Conservation (phyloP, 768 basidiomycete genomes). For the Leccinum uliginosum region DNA sequence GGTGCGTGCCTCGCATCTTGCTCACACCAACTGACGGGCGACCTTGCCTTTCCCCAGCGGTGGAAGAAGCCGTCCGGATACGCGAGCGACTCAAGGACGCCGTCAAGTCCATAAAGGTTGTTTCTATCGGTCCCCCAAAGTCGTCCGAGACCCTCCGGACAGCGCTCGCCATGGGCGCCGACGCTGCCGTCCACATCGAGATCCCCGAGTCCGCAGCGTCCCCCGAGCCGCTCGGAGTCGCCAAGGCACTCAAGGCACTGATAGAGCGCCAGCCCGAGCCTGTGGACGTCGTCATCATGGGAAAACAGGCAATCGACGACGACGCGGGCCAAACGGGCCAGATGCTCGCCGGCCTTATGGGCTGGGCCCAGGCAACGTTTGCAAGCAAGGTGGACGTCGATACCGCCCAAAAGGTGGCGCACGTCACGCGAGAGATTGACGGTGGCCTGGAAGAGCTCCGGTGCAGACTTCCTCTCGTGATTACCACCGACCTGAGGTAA, state of each 20-base stretch:
- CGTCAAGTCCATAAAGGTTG: slow-evolving; percentile 83
- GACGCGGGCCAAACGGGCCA: slow-evolving; percentile 95
- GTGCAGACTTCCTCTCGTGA: slow-evolving; percentile 74
- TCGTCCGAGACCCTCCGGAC: slow-evolving; percentile 87
- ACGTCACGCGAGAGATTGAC: slow-evolving; percentile 88
- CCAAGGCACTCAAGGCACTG: slow-evolving; percentile 75
- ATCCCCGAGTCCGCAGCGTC: slow-evolving; percentile 64
- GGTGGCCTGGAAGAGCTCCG: slow-evolving; percentile 85
- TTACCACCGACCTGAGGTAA: slow-evolving; percentile 92
- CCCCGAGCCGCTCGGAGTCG: slow-evolving; percentile 89
- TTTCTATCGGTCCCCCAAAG: slow-evolving; percentile 94
- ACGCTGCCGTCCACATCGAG: slow-evolving; percentile 88
- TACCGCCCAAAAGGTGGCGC: slow-evolving; percentile 54
- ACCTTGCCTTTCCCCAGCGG: slow-evolving; percentile 45
- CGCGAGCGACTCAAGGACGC: slow-evolving; percentile 75
- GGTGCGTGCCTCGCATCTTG: slow-evolving; percentile 43
- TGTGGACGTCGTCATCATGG: slow-evolving; percentile 88
- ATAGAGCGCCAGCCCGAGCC: slow-evolving; percentile 58
- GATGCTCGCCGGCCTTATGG: slow-evolving; percentile 91
- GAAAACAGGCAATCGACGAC: slow-evolving; percentile 98
- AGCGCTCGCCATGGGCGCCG: slow-evolving; percentile 97
- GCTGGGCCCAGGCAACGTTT: slow-evolving; percentile 93
- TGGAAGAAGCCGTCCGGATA: slow-evolving; percentile 96
- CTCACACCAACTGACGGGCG: background rate
- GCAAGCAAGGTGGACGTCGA: slow-evolving; percentile 84